Conservation (phyloP, 73 alveolate genomes). For the Paramecium sexaurelia region DNA sequence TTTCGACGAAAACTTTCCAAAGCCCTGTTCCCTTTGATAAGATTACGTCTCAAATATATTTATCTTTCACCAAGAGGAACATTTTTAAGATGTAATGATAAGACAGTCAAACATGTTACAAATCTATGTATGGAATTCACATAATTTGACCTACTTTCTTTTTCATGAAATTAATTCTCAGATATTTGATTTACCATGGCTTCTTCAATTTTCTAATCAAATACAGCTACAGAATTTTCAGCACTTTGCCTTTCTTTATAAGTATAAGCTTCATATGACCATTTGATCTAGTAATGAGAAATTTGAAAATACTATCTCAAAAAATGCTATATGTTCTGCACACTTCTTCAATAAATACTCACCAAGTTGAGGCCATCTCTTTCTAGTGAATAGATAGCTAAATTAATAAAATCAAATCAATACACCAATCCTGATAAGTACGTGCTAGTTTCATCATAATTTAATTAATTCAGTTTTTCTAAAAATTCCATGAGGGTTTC, state of each 20-base stretch:
- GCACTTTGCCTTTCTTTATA: background rate
- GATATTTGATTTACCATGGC: conserved; percentile 25
- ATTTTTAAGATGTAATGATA: background rate
- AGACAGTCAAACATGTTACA: conserved; percentile 15
- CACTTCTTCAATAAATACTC: background rate
- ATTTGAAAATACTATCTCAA: conserved; percentile 1
- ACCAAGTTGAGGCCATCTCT: conserved; percentile 1
- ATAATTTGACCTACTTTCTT: conserved; percentile 37
- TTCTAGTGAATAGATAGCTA: background rate
- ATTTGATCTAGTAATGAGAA: background rate
- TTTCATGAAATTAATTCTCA: background rate
- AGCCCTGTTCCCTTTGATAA: conserved; percentile 36
- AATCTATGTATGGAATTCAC: conserved; percentile 40
- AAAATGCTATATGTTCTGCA: conserved; percentile 36
- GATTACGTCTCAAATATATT: conserved; percentile 1
- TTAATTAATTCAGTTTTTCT: background rate
- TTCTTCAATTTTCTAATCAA: conserved; percentile 32
- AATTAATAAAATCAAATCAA: background rate
- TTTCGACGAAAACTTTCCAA: conserved; percentile 13
- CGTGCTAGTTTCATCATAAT: background rate
- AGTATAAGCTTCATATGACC: conserved; percentile 46
- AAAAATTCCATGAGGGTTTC: background rate
- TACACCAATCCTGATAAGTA: conserved; percentile 38
- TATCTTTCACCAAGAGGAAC: conserved; percentile 1
- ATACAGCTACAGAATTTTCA: background rate